These are phyloP conservation scores for Debaryomycetaceae sp. DNA, from an alignment of 1,139 yeast genomes.

Conservation along the genomic window DNA sequence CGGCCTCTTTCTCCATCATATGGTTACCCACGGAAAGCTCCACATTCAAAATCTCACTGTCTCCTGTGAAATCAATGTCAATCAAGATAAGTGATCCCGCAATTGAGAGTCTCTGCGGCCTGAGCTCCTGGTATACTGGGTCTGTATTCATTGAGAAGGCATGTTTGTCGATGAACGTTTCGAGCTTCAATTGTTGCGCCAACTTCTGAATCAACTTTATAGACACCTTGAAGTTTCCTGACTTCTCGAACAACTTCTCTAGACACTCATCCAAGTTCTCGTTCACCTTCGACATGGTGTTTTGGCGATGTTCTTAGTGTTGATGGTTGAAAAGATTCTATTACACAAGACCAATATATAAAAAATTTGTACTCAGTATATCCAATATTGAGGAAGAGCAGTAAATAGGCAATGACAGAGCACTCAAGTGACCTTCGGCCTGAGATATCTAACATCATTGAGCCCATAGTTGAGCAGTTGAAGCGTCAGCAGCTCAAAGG, in stretches of 20 bases:
- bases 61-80: conserved; percentile 39
- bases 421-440: conserved; percentile 18
- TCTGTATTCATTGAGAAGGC: conserved; percentile 25
- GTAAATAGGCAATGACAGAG: not conserved
- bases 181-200: conserved; percentile 41
- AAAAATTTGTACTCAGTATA: not conserved
- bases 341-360: not conserved
- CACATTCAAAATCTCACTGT: conserved; percentile 23
- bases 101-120: conserved; percentile 32
- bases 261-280: conserved; percentile 28
- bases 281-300: conserved; percentile 12
- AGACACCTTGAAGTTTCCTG: conserved; percentile 30
- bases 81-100: conserved; percentile 43
- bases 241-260: conserved; percentile 28
- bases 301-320: not conserved
- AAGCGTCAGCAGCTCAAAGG: conserved; percentile 75
- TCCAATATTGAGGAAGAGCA: not conserved
- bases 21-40: conserved; percentile 38
- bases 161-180: conserved; percentile 42
- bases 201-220: conserved; percentile 39
- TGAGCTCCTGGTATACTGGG: conserved; percentile 5
- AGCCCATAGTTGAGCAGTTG: conserved; percentile 43
- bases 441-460: conserved; percentile 36
- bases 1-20: conserved; percentile 2
- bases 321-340: not conserved